Evolutionary conservation across 306 rosid species (phyloP).

Genomic region (Oemleria cerasiformis): DNA sequence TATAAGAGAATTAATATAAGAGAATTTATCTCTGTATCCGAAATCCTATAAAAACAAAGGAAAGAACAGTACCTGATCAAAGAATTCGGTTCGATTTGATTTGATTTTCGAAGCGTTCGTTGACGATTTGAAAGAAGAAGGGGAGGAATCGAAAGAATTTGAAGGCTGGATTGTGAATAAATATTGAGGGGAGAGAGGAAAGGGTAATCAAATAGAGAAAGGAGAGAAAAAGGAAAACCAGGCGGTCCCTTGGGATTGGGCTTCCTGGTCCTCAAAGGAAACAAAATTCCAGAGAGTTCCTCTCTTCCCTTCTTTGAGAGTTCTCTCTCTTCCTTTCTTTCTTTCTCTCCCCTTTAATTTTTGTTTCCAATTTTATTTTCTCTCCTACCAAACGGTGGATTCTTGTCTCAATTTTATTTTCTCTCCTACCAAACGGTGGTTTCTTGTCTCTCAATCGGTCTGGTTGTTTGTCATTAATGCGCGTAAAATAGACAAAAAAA

Average conservation of each 20-base stretch:
- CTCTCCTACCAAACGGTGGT: slow-evolving; percentile 16
- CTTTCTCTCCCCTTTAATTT: not conserved
- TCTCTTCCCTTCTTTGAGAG: no score
- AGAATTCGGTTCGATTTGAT: no score
- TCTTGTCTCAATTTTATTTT: not conserved
- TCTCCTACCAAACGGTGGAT: slow-evolving; percentile 15
- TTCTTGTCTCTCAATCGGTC: not conserved
- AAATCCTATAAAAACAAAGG: no score
- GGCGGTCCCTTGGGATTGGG: slow-evolving; percentile 19
- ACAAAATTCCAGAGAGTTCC: slow-evolving; percentile 33
- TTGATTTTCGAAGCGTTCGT: not conserved
- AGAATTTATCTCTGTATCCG: no score
- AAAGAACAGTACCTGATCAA: no score
- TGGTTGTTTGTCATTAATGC: slow-evolving; percentile 8
- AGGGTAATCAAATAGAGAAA: slow-evolving; percentile 11
- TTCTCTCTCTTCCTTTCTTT: not conserved
- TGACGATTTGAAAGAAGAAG: slow-evolving; percentile 6
- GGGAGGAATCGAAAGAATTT: not conserved
- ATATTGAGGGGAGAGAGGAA: not conserved
- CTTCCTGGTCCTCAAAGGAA: slow-evolving; percentile 35
- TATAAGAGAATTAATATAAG: no score
- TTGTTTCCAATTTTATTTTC: not conserved
- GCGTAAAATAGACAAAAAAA: slow-evolving; percentile 14
- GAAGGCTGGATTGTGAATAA: not conserved
- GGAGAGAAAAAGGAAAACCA: slow-evolving; percentile 26